Evolutionary conservation across 805 yeast species (phyloP).

Genomic region (Nakazawaea molendinolei): DNA sequence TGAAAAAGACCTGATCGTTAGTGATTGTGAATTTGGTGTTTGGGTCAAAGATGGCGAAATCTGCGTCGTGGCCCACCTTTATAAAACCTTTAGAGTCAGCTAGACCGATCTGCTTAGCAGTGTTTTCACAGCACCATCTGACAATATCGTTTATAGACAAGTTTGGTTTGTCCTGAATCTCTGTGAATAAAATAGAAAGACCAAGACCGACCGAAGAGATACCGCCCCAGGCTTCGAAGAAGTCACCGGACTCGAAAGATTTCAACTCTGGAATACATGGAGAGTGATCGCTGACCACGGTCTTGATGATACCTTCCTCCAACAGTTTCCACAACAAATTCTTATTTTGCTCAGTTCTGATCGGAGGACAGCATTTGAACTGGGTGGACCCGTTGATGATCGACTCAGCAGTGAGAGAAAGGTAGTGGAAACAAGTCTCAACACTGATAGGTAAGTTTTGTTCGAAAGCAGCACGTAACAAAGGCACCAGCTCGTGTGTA

Average conservation of each 20-base stretch:
- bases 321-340: constrained; percentile 74
- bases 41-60: constrained; percentile 76
- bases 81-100: constrained; percentile 66
- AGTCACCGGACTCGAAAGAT: constrained; percentile 76
- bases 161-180: constrained; percentile 47
- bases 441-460: constrained; percentile 63
- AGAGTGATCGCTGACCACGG: constrained; percentile 93
- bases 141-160: constrained; percentile 56
- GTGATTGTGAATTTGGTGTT: constrained; percentile 39
- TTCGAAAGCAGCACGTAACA: constrained; percentile 57
- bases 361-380: constrained; percentile 94
- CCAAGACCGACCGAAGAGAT: constrained; percentile 91
- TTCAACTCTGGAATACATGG: constrained; percentile 93
- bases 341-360: constrained; percentile 69
- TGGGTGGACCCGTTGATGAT: constrained; percentile 76
- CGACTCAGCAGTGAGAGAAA: constrained; percentile 69
- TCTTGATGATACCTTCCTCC: constrained; percentile 54
- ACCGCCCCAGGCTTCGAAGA: constrained; percentile 95
- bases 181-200: constrained; percentile 73
- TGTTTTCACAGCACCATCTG: constrained; percentile 75
- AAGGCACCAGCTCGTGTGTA: constrained; percentile 74
- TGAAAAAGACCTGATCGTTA: constrained; percentile 59
- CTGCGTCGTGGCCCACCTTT: constrained; percentile 79
- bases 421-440: constrained; percentile 92
- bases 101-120: constrained; percentile 82